Base-by-base conservation (phyloP, 2,329 filamentous ascomycete genomes). In the Arthrobotrys sinensis region DNA sequence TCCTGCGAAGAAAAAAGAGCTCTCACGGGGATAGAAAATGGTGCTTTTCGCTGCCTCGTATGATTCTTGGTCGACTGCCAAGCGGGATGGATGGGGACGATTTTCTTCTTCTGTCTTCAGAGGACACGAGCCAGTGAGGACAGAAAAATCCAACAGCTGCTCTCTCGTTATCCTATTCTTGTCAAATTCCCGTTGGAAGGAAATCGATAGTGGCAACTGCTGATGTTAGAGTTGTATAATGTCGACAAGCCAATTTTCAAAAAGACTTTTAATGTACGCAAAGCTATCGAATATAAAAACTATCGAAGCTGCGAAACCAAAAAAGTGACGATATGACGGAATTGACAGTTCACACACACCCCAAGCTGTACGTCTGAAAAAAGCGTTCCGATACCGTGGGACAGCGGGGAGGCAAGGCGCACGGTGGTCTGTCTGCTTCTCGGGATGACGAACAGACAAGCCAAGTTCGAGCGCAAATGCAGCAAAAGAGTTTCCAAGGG, bases 341-440 rank as follows among this genome's bases (percentile, higher is more conserved):
- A 60, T 60, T 60, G 55, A 60, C 36, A 60, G 55, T 60, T 60
- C 36, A 60, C 55, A 19, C 19, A n/a, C 55, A 14, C 53, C 32
- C 36, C 32, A 60, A 57, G 32, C 52, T 53, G 50, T 55, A 55
- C 12, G 52, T 55, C 24, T 53, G 3, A 28, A 60, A 43, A 43
- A 28, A 19, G 36, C 36, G 65, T 77, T 70, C 65, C 65, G 65
- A 65, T 65, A 77, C 73, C 48, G 73, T 77, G 73, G 65, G 32
- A 71, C 73, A 32, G 50, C 57, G 65, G 48, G 69, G 36, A 11
- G 21, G 21, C 34, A 63, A 60, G 52, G 70, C 64, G 46, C 64
- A 76, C 45, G 53, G 53, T 40, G 67, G 46, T 63, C 21, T 48
- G 57, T 57, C 43, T 60, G 60, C 45, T 38, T 32, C 24, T 60